Percentiles rank a stretch among this genome's conserved stretches.
These are phyloP conservation scores for Geosmithia putterillii DNA, from an alignment of 2,329 filamentous ascomycete species.

Conservation along the genomic window DNA sequence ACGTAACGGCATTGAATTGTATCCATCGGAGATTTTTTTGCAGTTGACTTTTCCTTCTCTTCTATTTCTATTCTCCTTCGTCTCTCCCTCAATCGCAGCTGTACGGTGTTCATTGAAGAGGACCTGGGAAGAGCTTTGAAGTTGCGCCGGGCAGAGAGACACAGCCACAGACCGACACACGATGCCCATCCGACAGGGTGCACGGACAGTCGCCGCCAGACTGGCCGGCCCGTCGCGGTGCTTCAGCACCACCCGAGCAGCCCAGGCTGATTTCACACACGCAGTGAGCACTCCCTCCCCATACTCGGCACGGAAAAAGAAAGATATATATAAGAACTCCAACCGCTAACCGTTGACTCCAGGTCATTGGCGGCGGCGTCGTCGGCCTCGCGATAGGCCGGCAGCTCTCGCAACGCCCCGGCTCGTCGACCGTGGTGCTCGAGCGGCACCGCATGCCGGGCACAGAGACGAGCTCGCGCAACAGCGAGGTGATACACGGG, in stretches of 20 bases:
- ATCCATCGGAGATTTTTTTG: too few relatives aligned
- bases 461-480: conserved; percentile 79
- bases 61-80: neutral
- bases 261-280: conserved; percentile 30
- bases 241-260: conserved; percentile 22
- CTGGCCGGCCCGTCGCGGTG: neutral
- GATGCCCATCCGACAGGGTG: neutral
- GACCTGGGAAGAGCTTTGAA: neutral
- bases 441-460: conserved; percentile 67
- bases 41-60: too few relatives aligned
- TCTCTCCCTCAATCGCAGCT: neutral
- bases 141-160: neutral
- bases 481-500: conserved; percentile 93
- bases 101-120: neutral
- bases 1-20: too few relatives aligned
- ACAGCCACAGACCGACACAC: neutral
- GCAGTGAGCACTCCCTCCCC: conserved; percentile 18
- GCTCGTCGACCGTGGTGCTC: conserved; percentile 60
- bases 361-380: conserved; percentile 49
- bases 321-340: neutral
- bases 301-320: neutral
- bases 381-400: conserved; percentile 74
- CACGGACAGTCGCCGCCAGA: neutral
- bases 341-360: too few relatives aligned
- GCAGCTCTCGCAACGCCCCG: conserved; percentile 51